A percentile compares a stretch with the other conserved stretches of the same genome.
Evolutionary conservation across 495 filamentous ascomycete species (phyloP).

Genomic region (Cryomyces minteri): DNA sequence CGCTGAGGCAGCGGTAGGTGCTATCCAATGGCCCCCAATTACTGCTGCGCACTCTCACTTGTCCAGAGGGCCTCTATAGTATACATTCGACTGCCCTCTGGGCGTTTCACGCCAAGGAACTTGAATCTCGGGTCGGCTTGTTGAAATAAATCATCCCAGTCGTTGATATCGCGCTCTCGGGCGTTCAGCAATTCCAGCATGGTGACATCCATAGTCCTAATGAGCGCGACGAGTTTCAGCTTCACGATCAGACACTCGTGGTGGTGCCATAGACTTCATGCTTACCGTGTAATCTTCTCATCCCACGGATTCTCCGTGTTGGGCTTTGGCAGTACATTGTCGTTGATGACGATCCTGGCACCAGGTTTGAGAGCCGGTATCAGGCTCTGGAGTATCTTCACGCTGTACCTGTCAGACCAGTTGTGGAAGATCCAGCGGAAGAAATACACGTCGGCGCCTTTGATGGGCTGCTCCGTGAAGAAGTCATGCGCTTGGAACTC

Average conservation of each 20-base stretch:
- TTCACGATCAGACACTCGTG: not conserved
- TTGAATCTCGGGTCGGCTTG: constrained; percentile 4
- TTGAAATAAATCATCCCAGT: constrained; percentile 5
- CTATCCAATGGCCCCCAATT: too few species aligned
- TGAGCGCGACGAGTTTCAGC: not conserved
- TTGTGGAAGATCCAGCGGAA: constrained; percentile 10
- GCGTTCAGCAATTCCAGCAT: constrained; percentile 1
- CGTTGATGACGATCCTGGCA: constrained; percentile 28
- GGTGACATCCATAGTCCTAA: not conserved
- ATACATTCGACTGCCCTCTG: not conserved
- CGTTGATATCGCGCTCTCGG: not conserved
- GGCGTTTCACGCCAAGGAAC: constrained; percentile 1
- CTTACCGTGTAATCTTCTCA: constrained; percentile 15
- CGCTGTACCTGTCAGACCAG: constrained; percentile 34
- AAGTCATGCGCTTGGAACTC: constrained; percentile 24
- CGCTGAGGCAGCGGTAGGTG: too few species aligned
- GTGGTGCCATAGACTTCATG: not conserved
- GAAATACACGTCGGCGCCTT: constrained; percentile 24
- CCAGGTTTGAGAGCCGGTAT: constrained; percentile 34
- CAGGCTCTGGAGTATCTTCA: constrained; percentile 31
- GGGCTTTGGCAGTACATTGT: constrained; percentile 24
- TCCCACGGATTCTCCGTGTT: not conserved
- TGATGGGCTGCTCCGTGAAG: constrained; percentile 21
- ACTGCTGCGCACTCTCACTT: constrained; percentile 48
- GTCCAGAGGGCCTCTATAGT: constrained; percentile 4